Evolutionary conservation across 495 filamentous ascomycete genomes (phyloP).

Genomic region (Penicilliopsis zonata): DNA sequence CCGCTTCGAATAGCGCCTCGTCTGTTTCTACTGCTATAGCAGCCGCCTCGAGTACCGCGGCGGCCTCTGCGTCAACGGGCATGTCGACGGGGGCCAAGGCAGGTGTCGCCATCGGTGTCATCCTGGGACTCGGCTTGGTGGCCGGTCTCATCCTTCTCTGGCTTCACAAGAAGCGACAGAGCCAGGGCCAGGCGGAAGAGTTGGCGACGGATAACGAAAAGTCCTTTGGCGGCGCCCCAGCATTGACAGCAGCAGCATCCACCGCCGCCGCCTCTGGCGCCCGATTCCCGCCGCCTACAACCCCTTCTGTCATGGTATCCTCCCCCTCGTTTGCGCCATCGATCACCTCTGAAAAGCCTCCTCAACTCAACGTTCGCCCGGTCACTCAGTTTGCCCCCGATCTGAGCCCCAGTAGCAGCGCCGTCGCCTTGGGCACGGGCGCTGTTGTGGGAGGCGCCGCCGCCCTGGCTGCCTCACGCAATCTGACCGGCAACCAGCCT

Average conservation of each 20-base stretch:
- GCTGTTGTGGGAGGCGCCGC: slow-evolving; percentile 5
- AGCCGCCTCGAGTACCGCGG: slow-evolving; percentile 8
- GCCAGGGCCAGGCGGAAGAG: slow-evolving; percentile 21
- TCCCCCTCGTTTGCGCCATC: slow-evolving; percentile 10
- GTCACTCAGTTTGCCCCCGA: slow-evolving; percentile 79
- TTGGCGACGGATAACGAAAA: slow-evolving; percentile 58
- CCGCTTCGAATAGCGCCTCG: slow-evolving; percentile 2
- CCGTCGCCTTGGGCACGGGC: slow-evolving; percentile 10
- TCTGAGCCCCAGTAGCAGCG: slow-evolving; percentile 31
- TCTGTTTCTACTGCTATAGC: slow-evolving; percentile 10
- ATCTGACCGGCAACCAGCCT: slow-evolving; percentile 23
- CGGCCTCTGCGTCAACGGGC: slow-evolving; percentile 24
- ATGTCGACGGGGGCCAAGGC: slow-evolving; percentile 61
- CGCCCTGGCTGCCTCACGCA: slow-evolving; percentile 14
- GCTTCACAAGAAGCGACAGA: slow-evolving; percentile 46
- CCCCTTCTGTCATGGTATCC: slow-evolving; percentile 14
- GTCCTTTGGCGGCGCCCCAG: slow-evolving; percentile 17
- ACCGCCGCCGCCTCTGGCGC: slow-evolving; percentile 14
- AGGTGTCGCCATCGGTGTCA: slow-evolving; percentile 70
- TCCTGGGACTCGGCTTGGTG: slow-evolving; percentile 50
- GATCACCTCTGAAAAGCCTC: slow-evolving; percentile 46
- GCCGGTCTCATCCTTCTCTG: slow-evolving; percentile 50
- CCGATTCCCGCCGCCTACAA: slow-evolving; percentile 15
- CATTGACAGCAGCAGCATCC: no score
- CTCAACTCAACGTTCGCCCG: slow-evolving; percentile 74